Evolutionary conservation across 2,329 filamentous ascomycete species (phyloP).

Genomic region (Venturiaceae sp.): DNA sequence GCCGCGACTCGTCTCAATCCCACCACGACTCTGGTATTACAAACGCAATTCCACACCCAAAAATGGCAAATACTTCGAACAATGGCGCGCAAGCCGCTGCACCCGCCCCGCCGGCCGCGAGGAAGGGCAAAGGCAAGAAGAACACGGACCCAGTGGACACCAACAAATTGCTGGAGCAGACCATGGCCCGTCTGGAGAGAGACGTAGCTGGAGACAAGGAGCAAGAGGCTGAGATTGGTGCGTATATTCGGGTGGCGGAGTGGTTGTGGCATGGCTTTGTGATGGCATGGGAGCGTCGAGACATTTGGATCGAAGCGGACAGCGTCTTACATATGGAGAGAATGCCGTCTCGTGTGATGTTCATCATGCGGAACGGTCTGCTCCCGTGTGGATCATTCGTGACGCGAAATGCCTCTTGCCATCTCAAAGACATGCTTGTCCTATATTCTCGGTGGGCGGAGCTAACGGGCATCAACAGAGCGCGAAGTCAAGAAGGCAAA

Average conservation of each 20-base stretch:
- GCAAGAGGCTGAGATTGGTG: slow-evolving; percentile 92
- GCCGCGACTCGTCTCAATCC: background rate
- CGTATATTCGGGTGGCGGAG: slow-evolving; percentile 22
- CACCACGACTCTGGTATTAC: background rate
- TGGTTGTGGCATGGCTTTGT: slow-evolving; percentile 7
- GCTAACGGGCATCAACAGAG: slow-evolving; percentile 3
- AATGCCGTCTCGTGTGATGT: background rate
- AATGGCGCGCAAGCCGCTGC: slow-evolving; percentile 21
- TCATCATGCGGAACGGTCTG: too few species aligned
- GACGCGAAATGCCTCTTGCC: too few species aligned
- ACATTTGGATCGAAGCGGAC: background rate
- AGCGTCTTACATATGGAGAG: background rate
- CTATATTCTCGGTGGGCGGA: background rate
- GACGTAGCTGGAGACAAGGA: slow-evolving; percentile 91
- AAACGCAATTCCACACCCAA: background rate
- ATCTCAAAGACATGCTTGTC: background rate
- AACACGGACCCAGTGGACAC: slow-evolving; percentile 77
- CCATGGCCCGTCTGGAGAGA: slow-evolving; percentile 90
- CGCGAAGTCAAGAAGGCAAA: slow-evolving; percentile 91
- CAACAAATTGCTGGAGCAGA: slow-evolving; percentile 80
- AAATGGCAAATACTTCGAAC: background rate
- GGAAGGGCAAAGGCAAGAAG: slow-evolving; percentile 82
- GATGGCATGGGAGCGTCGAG: slow-evolving; percentile 13
- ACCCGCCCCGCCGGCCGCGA: slow-evolving; percentile 44
- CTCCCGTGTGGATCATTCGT: too few species aligned